A percentile compares a stretch with the other conserved stretches of the same genome.
phyloP scores from a whole-genome alignment of 2,329 filamentous ascomycete genomes.

The Cladorrhinum sp. region DNA sequence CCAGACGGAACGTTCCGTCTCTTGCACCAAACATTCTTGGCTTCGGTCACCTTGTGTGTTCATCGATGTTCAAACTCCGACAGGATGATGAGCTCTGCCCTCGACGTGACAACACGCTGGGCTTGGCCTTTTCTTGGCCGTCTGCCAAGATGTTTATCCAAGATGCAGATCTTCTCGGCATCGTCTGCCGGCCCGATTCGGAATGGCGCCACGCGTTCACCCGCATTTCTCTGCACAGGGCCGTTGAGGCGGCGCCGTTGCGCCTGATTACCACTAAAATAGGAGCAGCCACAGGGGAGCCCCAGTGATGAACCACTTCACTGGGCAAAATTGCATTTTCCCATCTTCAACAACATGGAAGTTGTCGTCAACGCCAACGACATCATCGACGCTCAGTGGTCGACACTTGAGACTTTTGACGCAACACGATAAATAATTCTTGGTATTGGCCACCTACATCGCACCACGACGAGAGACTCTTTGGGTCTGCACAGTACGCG shows the following conservation, averaged over 20 bases:
- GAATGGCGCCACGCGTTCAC: constrained; percentile 9
- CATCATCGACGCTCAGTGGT: not conserved
- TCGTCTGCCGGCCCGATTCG: constrained; percentile 19
- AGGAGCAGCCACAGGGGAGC: not conserved
- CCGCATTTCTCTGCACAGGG: not conserved
- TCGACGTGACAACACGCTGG: constrained; percentile 3
- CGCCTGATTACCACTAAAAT: not conserved
- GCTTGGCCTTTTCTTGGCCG: constrained; percentile 11
- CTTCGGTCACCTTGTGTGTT: not conserved
- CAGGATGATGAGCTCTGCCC: not conserved
- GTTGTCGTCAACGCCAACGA: not conserved
- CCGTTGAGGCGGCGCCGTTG: constrained; percentile 1
- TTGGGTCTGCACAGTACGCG: constrained; percentile 7
- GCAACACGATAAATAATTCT: not conserved
- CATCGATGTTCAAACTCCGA: not conserved
- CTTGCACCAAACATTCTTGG: constrained; percentile 4
- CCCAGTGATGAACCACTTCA: not conserved
- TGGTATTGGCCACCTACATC: not conserved
- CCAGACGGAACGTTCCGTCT: constrained; percentile 4
- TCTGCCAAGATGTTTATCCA: constrained; percentile 20
- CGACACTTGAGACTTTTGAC: not conserved
- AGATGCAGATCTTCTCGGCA: constrained; percentile 24
- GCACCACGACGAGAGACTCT: not conserved
- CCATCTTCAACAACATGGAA: not conserved
- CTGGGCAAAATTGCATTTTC: not conserved